Evolutionary conservation across 768 basidiomycete genomes (phyloP), one percentile per base, ranked within the genome.

Genomic region (Pulveroboletus sp.): DNA sequence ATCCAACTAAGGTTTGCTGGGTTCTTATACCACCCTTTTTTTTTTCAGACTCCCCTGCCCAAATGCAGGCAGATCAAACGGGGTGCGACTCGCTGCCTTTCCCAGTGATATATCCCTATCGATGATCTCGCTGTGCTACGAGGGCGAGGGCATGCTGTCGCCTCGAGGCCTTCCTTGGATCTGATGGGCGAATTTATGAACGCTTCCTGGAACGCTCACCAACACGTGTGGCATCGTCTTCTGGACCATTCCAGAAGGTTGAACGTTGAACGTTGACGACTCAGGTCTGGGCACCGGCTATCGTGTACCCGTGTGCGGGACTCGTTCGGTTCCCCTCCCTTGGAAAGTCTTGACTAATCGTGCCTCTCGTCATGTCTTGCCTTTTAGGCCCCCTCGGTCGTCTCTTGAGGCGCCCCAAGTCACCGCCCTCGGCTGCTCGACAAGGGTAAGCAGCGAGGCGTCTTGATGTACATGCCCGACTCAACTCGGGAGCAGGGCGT

Each of bases 1-100:
- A 16, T 25, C 45, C 5, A 14, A 47, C n/a, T 47, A 57, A 57
- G 49, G 55, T 65, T 59, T 47, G 53, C 40, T 21, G 32, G 40
- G 51, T 55, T 67, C 51, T 67, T 67, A 67, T 67, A 67, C 37
- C 8, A 32, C 34, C 16, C 14, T 19, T 40, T 51, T n/a, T 19
- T 40, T 51, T 68, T 69, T 65, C 67, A 69, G 65, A 67, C 67
- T 68, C 62, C 62, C 31, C 62, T 56, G 14, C 39, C 66, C 60
- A 41, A 47, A 59, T 66, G 66, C 52, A 62, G 64, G 31, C 51
- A 53, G 10, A 40, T 24, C 6, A n/a, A n/a, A n/a, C n/a, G n/a
- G n/a, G n/a, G n/a, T n/a, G 32, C 32, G 12, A 14, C 12, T 6
- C 31, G 31, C 35, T 17, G 17, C 12, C 9, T 40, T 13, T 4